Percentiles rank a stretch among this genome's conserved stretches.
phyloP scores from a whole-genome alignment of 2,329 filamentous ascomycete genomes.

The Chaetomium strumarium region DNA sequence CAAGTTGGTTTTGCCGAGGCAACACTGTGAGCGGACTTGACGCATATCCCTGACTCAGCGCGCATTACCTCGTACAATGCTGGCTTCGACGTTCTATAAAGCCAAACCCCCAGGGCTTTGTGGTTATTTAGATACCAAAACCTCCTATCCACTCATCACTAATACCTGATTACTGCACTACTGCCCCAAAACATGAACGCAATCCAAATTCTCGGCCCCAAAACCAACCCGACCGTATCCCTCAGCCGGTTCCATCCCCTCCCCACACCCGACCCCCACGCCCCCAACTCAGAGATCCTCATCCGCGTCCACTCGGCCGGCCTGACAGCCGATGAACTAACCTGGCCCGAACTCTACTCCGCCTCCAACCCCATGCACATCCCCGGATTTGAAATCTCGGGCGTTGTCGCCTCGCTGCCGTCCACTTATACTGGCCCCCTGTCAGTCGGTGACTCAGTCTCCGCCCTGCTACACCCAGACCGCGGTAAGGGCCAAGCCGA shows the following conservation, averaged over 20 bases:
- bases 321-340: conserved; percentile 32
- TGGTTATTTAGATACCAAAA: no score
- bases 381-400: conserved; percentile 34
- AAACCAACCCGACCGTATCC: not conserved
- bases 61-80: no score
- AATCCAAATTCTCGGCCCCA: conserved; percentile 27
- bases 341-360: conserved; percentile 31
- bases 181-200: conserved; percentile 28
- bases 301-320: conserved; percentile 31
- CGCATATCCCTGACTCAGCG: no score
- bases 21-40: no score
- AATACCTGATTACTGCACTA: no score
- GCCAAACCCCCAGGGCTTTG: no score
- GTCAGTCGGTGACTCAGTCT: conserved; percentile 20
- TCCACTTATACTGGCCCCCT: conserved; percentile 22
- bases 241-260: conserved; percentile 10
- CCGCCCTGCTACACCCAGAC: conserved; percentile 26
- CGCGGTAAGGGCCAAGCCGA: conserved; percentile 27
- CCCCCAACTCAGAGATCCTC: conserved; percentile 23
- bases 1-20: no score
- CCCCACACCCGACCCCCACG: conserved; percentile 18
- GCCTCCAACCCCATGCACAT: conserved; percentile 24
- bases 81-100: no score
- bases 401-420: conserved; percentile 27
- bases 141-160: no score